Base-by-base conservation (phyloP, 2,329 filamentous ascomycete genomes). In the Exserohilum turcica region DNA sequence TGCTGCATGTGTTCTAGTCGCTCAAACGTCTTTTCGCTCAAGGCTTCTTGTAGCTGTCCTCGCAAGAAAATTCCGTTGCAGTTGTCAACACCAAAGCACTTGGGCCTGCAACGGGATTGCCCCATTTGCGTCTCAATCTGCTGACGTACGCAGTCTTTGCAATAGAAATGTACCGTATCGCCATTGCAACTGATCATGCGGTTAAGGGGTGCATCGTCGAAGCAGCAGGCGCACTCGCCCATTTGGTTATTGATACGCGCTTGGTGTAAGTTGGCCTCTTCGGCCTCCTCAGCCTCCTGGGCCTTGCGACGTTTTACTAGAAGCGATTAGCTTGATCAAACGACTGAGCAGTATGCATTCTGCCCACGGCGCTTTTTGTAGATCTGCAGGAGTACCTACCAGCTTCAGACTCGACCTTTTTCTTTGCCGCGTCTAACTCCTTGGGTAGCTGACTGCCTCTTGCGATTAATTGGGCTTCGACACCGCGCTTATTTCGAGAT, bases 161-260 rank as follows among this genome's bases (percentile, higher is more conserved):
- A 96, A 71, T 93, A 92, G 67, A 82, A 84, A 61, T 92, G 89
- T 1, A 75, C 60, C 0, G 68, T 63, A 0, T 82, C 78, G 13
- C 81, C 85, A 44, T 84, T 75, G 70, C 91, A 96, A 58, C 84
- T 78, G 1, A 90, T 81, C 77, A 90, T 85, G 42, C 86, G 82
- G 61, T 90, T 89, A 39, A 85, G 72, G 2, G 89, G 81, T 43
- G 80, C 79, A 3, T 91, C 86, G 6, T 79, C 78, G 65, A 83
- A 94, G 72, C 91, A 96, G 66, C 89, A 91, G 37, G 80, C 82
- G 62, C 77, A 95, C 61, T 93, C 89, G 9, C 79, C 73, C 35
- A 87, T 77, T 15, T 82, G 79, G 0, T 86, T 60, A 16, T 59
- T 60, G 35, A 47, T 53, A 13, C 60, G 47, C 13, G 72, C 70